Conservation (phyloP, 176 grass and related monocot species). For the Avena sativa region DNA sequence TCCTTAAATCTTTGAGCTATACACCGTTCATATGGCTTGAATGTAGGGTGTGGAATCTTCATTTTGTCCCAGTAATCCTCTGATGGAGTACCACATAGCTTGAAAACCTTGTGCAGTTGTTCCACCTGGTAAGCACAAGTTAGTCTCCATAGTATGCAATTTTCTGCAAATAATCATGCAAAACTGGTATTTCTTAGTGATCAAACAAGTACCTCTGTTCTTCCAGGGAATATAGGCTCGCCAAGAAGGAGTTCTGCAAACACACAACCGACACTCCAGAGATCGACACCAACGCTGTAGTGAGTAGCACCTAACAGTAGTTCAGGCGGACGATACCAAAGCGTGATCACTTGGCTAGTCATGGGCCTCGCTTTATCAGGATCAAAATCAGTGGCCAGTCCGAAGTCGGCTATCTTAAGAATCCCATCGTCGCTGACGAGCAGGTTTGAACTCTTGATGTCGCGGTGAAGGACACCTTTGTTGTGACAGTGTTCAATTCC, state of each 20-base stretch:
- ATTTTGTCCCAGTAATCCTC: constrained; percentile 83
- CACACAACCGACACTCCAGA: constrained; percentile 97
- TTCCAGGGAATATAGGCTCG: constrained; percentile 71
- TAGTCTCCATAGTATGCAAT: background rate
- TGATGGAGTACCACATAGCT: constrained; percentile 87
- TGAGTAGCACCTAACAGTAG: constrained; percentile 84
- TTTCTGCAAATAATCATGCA: constrained; percentile 15
- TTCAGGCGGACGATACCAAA: constrained; percentile 98
- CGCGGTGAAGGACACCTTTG: constrained; percentile 80
- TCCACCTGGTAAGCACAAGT: constrained; percentile 68
- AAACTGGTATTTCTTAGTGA: background rate
- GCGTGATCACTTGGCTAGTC: constrained; percentile 91
- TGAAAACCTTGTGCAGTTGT: constrained; percentile 96
- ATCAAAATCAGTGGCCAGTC: constrained; percentile 76
- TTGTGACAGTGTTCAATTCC: constrained; percentile 93
- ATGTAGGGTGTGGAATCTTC: constrained; percentile 68
- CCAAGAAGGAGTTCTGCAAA: constrained; percentile 83
- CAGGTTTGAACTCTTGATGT: constrained; percentile 95
- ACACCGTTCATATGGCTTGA: constrained; percentile 68
- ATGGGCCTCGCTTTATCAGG: constrained; percentile 57
- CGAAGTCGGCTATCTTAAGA: constrained; percentile 98
- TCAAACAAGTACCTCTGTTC: constrained; percentile 78
- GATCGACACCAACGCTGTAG: constrained; percentile 84
- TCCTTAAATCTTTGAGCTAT: constrained; percentile 79
- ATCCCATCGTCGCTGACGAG: constrained; percentile 76